Percentiles rank a stretch among this genome's conserved stretches.
phyloP scores from a whole-genome alignment of 495 filamentous ascomycete genomes.

The Bacidia rubella region DNA sequence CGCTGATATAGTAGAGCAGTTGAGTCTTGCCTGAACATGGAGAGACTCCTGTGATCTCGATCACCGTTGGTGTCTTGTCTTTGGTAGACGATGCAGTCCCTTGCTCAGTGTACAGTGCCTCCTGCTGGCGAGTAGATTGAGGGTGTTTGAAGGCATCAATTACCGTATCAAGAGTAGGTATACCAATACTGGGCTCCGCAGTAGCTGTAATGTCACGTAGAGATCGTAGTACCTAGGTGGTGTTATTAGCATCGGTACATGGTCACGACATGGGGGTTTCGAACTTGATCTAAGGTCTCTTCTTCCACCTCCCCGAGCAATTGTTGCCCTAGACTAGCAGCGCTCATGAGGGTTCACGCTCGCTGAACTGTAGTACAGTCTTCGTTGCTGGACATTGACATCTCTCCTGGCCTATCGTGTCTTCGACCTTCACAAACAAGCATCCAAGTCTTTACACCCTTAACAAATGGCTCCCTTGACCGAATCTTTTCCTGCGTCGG shows the following conservation, averaged over 20 bases:
- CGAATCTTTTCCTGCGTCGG: constrained; percentile 38
- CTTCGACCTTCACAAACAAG: no score
- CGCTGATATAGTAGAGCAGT: constrained; percentile 53
- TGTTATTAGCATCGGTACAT: neutral
- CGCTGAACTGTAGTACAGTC: neutral
- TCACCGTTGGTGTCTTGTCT: constrained; percentile 27
- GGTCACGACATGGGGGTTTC: constrained; percentile 10
- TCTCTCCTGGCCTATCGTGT: neutral
- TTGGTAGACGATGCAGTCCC: constrained; percentile 1
- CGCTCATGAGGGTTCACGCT: constrained; percentile 20
- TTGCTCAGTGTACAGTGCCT: constrained; percentile 3
- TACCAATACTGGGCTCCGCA: constrained; percentile 22
- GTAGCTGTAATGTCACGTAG: constrained; percentile 21
- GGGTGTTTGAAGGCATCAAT: constrained; percentile 30
- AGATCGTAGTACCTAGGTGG: constrained; percentile 35
- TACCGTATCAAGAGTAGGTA: constrained; percentile 36
- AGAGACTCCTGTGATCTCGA: constrained; percentile 43
- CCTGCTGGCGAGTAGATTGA: constrained; percentile 8
- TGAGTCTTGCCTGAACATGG: constrained; percentile 51
- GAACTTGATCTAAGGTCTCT: constrained; percentile 51
- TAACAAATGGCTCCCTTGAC: constrained; percentile 45
- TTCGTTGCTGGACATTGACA: no score
- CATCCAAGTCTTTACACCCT: neutral
- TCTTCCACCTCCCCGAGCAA: constrained; percentile 53
- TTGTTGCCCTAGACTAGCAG: constrained; percentile 42